A percentile compares a stretch with the other conserved stretches of the same genome.
phyloP scores from a whole-genome alignment of 2,329 filamentous ascomycete genomes.

The Parascedosporium putredinis region DNA sequence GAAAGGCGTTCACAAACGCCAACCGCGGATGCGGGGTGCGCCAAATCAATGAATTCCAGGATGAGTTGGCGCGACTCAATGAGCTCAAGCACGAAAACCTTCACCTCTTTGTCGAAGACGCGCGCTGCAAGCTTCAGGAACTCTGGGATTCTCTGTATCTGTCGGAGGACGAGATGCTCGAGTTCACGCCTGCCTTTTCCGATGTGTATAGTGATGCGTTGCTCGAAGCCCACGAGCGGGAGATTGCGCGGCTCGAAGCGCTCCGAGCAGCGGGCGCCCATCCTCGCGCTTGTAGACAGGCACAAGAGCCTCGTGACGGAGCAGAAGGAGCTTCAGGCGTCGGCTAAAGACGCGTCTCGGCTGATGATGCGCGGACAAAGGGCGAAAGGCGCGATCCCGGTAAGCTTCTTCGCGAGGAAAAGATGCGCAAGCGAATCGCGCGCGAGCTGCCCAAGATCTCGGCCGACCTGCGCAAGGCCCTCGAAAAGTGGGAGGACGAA shows the following conservation, averaged over 20 bases:
- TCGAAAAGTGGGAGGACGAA: constrained; percentile 86
- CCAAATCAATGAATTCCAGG: constrained; percentile 92
- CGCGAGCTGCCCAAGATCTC: constrained; percentile 93
- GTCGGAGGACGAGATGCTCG: constrained; percentile 96
- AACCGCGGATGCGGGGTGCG: constrained; percentile 87
- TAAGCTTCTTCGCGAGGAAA: constrained; percentile 88
- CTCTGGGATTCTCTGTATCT: constrained; percentile 93
- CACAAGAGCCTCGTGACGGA: constrained; percentile 77
- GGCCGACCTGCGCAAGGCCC: constrained; percentile 66
- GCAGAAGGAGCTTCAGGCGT: constrained; percentile 75
- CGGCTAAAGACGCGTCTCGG: constrained; percentile 88
- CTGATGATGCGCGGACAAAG: constrained; percentile 87
- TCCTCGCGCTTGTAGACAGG: constrained; percentile 69
- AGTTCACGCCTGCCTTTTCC: constrained; percentile 93
- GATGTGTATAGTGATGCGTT: constrained; percentile 96
- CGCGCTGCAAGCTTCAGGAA: constrained; percentile 79
- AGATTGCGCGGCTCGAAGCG: constrained; percentile 71
- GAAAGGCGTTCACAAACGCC: constrained; percentile 71
- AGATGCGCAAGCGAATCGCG: constrained; percentile 94
- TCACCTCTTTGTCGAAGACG: constrained; percentile 91
- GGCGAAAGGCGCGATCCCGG: constrained; percentile 91
- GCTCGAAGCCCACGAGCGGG: constrained; percentile 86
- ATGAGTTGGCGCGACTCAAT: constrained; percentile 75
- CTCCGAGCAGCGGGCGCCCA: constrained; percentile 81
- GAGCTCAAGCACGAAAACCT: constrained; percentile 93